Evolutionary conservation across 1,284 basidiomycete genomes (phyloP), one percentile per base, ranked within the genome.

Genomic region (Phellopilus nigrolimitatus): DNA sequence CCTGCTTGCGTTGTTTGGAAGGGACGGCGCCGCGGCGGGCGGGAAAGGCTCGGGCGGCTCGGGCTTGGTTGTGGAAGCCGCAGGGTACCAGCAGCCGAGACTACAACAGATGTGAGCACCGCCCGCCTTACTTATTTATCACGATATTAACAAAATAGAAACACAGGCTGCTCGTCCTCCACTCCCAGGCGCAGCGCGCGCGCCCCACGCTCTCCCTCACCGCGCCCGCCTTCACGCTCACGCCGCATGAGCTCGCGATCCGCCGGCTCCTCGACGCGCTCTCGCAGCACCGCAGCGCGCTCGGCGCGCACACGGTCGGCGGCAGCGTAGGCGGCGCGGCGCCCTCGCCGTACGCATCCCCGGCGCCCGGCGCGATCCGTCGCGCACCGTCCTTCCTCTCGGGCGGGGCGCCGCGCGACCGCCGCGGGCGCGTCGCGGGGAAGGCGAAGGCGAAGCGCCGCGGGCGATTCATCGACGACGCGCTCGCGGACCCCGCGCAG

Each of bases 321-420:
- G 80, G 79, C 27, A 86, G 88, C 66, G 73, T 75, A 4, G 84
- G 83, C 13, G 72, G 44, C 9, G 86, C 15, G 66, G 71, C 19
- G 12, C 24, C 12, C 80, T 31, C 60, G 62, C 47, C 68, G 76
- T 90, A 21, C 78, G 74, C 13, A 68, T 79, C 47, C 39, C 71
- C 68, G 30, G 73, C 75, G 15, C 64, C 57, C 65, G 17, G 62
- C 68, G 51, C 60, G 59, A 47, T 69, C 30, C 60, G 63, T 45
- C 68, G 76, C 58, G 71, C 83, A 0, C 82, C 82, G 0, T 82
- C 77, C 37, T 89, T 89, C 68, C 68, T 88, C 19, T 81, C 82
- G 2, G 82, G 79, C 2, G 82, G 80, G 4, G 67, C 78, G 12
- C 88, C 88, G 21, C 75, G 88, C 50, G 88, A 91, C 63, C 72